These are phyloP conservation scores for Nepenthes mirabilis DNA, from an alignment of 148 eudicot genomes.

Conservation along the genomic window DNA sequence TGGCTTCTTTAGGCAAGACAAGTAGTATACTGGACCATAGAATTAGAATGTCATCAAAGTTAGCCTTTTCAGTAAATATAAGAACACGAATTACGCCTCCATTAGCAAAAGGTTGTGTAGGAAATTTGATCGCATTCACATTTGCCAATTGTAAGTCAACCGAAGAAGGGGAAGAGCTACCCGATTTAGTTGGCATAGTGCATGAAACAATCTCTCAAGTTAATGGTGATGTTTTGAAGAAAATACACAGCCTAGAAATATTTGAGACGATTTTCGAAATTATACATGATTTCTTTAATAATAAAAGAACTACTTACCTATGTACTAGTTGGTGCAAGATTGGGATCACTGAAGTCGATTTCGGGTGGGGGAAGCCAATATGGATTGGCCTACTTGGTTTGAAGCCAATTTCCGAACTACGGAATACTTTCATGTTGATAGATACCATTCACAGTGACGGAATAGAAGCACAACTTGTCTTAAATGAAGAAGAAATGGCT, in stretches of 20 bases:
- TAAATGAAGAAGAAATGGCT: conserved; percentile 46
- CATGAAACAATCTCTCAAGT: neutral
- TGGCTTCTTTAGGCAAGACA: conserved; percentile 12
- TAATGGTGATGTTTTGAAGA: neutral
- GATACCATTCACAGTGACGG: conserved; percentile 31
- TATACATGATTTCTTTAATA: too few species aligned
- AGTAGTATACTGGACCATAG: neutral
- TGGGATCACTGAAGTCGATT: conserved; percentile 21
- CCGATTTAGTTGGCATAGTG: neutral
- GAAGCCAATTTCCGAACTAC: conserved; percentile 12
- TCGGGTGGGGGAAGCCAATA: conserved; percentile 50
- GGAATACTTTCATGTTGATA: conserved; percentile 31
- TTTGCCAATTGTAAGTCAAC: neutral
- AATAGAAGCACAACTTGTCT: conserved; percentile 50
- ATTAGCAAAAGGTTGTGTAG: neutral
- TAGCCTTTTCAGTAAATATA: neutral
- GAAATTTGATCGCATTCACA: neutral
- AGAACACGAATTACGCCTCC: neutral
- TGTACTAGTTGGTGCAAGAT: conserved; percentile 31
- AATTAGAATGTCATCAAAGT: neutral
- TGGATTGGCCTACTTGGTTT: conserved; percentile 39
- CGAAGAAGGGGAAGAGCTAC: neutral
- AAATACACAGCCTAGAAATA: too few species aligned
- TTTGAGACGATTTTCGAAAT: too few species aligned
- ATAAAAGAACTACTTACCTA: neutral